Conservation (phyloP, 75 land plant genomes). For the Adiantum capillusveneris region DNA sequence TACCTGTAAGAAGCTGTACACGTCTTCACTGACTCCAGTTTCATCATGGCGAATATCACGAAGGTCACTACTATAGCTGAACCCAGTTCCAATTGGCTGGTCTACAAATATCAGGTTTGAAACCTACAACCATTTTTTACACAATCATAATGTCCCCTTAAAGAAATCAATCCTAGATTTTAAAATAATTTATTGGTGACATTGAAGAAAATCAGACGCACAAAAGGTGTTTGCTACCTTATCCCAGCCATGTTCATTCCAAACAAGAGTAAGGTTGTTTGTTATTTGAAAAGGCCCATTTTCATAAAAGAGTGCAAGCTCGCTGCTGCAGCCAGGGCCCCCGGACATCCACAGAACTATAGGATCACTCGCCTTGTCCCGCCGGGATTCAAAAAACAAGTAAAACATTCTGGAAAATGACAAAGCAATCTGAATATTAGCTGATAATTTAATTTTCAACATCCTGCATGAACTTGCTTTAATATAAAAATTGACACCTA, state of each 20-base stretch:
- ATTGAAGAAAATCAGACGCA: too few species aligned
- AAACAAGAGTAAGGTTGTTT: constrained; percentile 62
- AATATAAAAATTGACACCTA: too few species aligned
- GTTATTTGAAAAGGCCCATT: constrained; percentile 95
- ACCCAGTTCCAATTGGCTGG: constrained; percentile 94
- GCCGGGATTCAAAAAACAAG: constrained; percentile 82
- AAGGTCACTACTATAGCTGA: constrained; percentile 73
- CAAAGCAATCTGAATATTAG: too few species aligned
- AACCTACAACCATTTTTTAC: constrained; percentile 49
- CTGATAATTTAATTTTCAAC: too few species aligned
- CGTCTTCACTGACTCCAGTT: constrained; percentile 62
- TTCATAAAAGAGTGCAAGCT: constrained; percentile 91
- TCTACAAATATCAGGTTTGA: constrained; percentile 80
- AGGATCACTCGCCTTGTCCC: constrained; percentile 66
- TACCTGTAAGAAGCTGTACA: constrained; percentile 91
- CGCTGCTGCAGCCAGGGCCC: constrained; percentile 97
- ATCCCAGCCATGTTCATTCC: constrained; percentile 99
- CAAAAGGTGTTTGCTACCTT: too few species aligned
- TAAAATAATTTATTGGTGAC: too few species aligned
- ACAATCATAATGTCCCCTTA: too few species aligned
- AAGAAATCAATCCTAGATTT: too few species aligned
- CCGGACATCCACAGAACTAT: constrained; percentile 94
- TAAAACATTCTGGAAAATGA: constrained; percentile 84
- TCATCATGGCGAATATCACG: constrained; percentile 66
- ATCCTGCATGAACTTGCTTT: too few species aligned